phyloP scores from a whole-genome alignment of 176 grass and related monocot species.

The Canna indica region DNA sequence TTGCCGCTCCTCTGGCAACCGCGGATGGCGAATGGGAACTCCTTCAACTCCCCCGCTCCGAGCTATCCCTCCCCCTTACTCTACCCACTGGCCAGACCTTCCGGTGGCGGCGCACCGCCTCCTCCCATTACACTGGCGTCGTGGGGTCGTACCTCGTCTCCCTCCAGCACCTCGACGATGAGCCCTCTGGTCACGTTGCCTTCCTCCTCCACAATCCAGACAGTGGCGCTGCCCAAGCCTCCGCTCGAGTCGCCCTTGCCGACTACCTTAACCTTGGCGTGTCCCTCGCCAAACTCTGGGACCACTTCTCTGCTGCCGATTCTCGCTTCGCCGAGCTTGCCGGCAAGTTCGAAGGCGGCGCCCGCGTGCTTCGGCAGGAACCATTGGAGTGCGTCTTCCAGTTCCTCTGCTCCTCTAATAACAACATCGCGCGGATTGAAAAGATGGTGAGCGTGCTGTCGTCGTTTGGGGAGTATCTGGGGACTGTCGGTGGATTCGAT shows the following conservation, averaged over 20 bases:
- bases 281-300: conserved; percentile 72
- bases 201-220: conserved; percentile 40
- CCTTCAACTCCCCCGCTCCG: conserved; percentile 41
- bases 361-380: conserved; percentile 70
- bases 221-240: background rate
- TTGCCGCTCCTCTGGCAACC: conserved; percentile 12
- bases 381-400: conserved; percentile 86
- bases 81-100: conserved; percentile 83
- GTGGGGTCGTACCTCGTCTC: conserved; percentile 74
- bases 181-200: conserved; percentile 35
- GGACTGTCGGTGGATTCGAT: conserved; percentile 51
- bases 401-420: conserved; percentile 97
- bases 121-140: conserved; percentile 55
- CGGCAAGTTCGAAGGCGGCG: conserved; percentile 39
- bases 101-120: conserved; percentile 65
- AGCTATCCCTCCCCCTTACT: conserved; percentile 62
- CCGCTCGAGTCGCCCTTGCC: conserved; percentile 33
- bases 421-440: conserved; percentile 86
- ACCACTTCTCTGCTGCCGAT: conserved; percentile 44
- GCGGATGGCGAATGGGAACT: conserved; percentile 39
- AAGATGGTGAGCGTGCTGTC: conserved; percentile 84
- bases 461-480: conserved; percentile 53
- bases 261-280: conserved; percentile 69
- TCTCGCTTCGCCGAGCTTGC: conserved; percentile 57
- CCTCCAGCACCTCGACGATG: conserved; percentile 37